Evolutionary conservation across 306 rosid genomes (phyloP), one percentile per base, ranked within the genome.

Genomic region (Rosa chinensis): DNA sequence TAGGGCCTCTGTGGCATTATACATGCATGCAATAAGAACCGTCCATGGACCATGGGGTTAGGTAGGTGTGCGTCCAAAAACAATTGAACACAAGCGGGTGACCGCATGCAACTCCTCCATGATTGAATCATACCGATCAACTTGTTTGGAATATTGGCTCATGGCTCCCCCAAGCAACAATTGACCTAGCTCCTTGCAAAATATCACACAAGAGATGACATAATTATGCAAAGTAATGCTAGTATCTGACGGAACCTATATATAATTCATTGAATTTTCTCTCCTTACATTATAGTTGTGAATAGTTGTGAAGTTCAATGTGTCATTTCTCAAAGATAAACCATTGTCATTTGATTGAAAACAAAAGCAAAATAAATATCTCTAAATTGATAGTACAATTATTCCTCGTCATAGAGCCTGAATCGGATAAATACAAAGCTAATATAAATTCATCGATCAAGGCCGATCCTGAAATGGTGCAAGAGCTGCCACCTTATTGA

Each of bases 1-100:
- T 50, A 66, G 28, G 5, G 20, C 42, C 5, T 32, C 10, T 28
- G 9, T 28, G 20, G 68, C 42, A 2, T 5, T 28, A 13, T 28
- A 42, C 68, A 63, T 63, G 48, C 70, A 63, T 13, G 25, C 48
- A 61, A 73, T 53, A 0, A 75, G 81, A 80, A 76, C 80, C 85
- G 91, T 83, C 72, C 72, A 59, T 39, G 25, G 8, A 9, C 72
- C 72, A 59, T 39, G 25, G 14, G 9, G 40, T 35, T 77, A 35
- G 52, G 37, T 12, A 44, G 1, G 55, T 49, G 45, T 8, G 18
- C 68, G 73, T 71, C 72, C 73, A 64, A 79, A 63, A 43, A 66
- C 53, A 64, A 0, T 32, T 56, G 21, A 56, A 32, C 47, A 44
- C 53, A 48, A 4, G 42, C 68, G 28, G 18, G 10, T 61, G 66